Evolutionary conservation across 2,329 filamentous ascomycete species (phyloP), one percentile per base, ranked within the genome.

Genomic region (Periglandula ipomoeae): DNA sequence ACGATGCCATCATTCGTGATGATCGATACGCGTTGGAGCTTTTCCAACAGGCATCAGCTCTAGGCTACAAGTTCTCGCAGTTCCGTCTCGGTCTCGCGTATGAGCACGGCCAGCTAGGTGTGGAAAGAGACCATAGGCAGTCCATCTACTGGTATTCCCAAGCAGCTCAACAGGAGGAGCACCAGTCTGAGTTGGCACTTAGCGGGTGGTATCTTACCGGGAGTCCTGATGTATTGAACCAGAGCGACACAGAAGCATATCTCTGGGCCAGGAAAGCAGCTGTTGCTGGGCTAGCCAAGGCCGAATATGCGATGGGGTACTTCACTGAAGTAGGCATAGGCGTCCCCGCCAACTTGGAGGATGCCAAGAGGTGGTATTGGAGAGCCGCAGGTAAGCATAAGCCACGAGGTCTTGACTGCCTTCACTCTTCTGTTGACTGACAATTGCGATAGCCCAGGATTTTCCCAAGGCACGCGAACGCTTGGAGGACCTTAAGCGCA

Each of bases 291-390:
- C 69, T 96, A 34, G 83, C 89, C 7, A 98, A 97, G 72, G 93
- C 93, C 0, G 87, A 97, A 70, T 97, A 96, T 68, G 93, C 91
- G 0, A 95, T 98, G 65, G 93, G 93, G 0, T 96, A 97, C 68
- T 96, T 95, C 62, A 94, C 88, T 1, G 93, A 98, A 67, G 84
- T 93, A 44, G 93, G 93, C 11, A 97, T 98, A 58, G 93, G 93
- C 26, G 83, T 88, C 55, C 75, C 84, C 15, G 82, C 86, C 8
- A 94, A 91, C 64, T 60, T 96, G 58, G 93, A 98, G 60, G 93
- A 97, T 69, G 93, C 91, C 20, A 96, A 95, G 75, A 81, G 89
- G 58, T 98, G 93, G 93, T 98, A 98, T 70, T 96, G 90, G 79
- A 79, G 91, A 65, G 90, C 93, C 68, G 93, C 93, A 63, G 87